These are phyloP conservation scores for Pythium apleroticum DNA, from an alignment of 352 stramenopile genomes.

Conservation along the genomic window DNA sequence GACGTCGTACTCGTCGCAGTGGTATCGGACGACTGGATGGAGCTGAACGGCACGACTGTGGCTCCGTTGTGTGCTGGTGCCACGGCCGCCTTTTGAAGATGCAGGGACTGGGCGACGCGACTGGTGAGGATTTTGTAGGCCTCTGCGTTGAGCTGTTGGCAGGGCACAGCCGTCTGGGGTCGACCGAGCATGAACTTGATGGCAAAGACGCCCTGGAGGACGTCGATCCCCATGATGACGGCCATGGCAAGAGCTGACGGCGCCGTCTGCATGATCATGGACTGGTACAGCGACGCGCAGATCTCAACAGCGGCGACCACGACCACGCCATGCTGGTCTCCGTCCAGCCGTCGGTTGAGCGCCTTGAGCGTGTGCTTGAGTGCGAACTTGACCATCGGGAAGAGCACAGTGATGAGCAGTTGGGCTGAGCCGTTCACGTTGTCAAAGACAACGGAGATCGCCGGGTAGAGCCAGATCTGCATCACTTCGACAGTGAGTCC, in stretches of 20 bases:
- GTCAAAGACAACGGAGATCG: conserved; percentile 14
- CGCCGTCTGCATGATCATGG: conserved; percentile 18
- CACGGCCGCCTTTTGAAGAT: neutral
- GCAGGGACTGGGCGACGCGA: too few relatives aligned
- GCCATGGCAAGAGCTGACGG: conserved; percentile 6
- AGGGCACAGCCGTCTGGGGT: neutral
- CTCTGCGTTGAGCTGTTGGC: neutral
- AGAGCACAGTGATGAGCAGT: conserved; percentile 9
- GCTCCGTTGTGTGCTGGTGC: neutral
- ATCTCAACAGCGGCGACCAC: conserved; percentile 16
- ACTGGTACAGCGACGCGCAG: conserved; percentile 16
- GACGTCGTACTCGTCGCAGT: neutral
- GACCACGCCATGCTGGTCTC: neutral
- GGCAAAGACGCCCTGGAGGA: neutral
- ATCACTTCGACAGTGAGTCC: neutral
- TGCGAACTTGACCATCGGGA: conserved; percentile 17
- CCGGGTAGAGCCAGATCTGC: conserved; percentile 17
- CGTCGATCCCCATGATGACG: conserved; percentile 16
- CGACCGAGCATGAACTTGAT: conserved; percentile 13
- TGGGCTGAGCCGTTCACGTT: neutral
- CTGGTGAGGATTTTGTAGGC: neutral
- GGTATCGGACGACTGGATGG: too few relatives aligned
- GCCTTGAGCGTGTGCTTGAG: neutral
- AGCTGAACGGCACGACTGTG: neutral
- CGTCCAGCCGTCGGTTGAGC: neutral